phyloP scores from a whole-genome alignment of 257 asterid genomes.

The Buddleja alternifolia region DNA sequence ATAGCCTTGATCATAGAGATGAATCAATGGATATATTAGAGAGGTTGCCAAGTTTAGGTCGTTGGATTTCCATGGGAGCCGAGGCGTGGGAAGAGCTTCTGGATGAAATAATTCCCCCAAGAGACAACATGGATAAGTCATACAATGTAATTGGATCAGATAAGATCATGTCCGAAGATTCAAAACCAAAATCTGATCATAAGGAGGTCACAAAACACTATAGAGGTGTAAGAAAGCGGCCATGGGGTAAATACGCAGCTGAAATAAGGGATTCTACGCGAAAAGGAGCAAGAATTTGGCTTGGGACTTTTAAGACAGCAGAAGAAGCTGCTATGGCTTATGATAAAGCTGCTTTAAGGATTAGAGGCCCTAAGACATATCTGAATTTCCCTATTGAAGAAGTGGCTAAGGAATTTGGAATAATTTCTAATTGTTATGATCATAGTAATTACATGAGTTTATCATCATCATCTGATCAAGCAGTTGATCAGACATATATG shows the following conservation, averaged over 20 bases:
- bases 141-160: background rate
- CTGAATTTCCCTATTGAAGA: constrained; percentile 63
- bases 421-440: constrained; percentile 22
- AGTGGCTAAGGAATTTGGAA: constrained; percentile 38
- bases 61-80: constrained; percentile 74
- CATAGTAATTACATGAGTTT: background rate
- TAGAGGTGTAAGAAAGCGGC: constrained; percentile 75
- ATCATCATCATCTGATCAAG: constrained; percentile 15
- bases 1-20: constrained; percentile 43
- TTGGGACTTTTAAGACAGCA: constrained; percentile 72
- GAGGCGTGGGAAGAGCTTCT: constrained; percentile 73
- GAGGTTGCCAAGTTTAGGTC: constrained; percentile 73
- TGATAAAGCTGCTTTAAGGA: constrained; percentile 70
- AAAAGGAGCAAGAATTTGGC: constrained; percentile 77
- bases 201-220: constrained; percentile 39
- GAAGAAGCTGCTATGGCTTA: constrained; percentile 89
- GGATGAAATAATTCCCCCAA: constrained; percentile 31
- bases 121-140: background rate
- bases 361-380: constrained; percentile 63
- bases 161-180: background rate
- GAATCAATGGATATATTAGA: constrained; percentile 39
- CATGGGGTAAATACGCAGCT: constrained; percentile 88
- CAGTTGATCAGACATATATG: background rate
- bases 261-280: constrained; percentile 74
- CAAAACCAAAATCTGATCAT: background rate